phyloP scores from a whole-genome alignment of 2,329 filamentous ascomycete genomes.

The Aspergillus unguis region DNA sequence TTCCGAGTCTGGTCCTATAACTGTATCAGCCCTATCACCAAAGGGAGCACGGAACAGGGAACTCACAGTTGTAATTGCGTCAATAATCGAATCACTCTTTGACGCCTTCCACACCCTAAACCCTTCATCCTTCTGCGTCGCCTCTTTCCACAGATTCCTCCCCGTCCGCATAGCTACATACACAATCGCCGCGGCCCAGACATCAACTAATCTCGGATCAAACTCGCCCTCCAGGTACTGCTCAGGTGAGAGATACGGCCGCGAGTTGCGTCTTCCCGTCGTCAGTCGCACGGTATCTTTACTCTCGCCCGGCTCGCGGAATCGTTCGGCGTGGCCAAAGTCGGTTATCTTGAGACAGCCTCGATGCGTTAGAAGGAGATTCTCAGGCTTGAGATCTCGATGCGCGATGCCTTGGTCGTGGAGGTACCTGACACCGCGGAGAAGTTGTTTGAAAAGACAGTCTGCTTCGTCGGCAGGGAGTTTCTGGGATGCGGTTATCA shows the following conservation, averaged over 20 bases:
- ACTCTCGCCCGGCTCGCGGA: not conserved
- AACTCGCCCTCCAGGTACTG: not conserved
- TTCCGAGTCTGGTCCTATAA: not conserved
- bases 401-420: not conserved
- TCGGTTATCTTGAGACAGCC: slow-evolving; percentile 1
- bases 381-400: not conserved
- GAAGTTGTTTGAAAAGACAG: not conserved
- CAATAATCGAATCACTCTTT: not conserved
- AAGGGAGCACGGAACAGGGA: not conserved
- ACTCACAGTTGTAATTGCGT: not conserved
- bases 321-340: not conserved
- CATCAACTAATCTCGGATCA: not conserved
- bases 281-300: not conserved
- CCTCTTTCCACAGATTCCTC: not conserved
- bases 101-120: not conserved
- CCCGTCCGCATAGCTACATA: slow-evolving; percentile 1
- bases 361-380: not conserved
- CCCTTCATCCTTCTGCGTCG: not conserved
- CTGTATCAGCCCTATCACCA: not conserved
- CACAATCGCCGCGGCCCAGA: slow-evolving; percentile 2
- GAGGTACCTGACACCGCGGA: not conserved
- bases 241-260: not conserved
- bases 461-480: not conserved
- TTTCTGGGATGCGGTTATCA: not conserved
- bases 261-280: not conserved